Evolutionary conservation across 2,329 filamentous ascomycete species (phyloP), one percentile per base, ranked within the genome.

Genomic region (Aspergillus bombycis): DNA sequence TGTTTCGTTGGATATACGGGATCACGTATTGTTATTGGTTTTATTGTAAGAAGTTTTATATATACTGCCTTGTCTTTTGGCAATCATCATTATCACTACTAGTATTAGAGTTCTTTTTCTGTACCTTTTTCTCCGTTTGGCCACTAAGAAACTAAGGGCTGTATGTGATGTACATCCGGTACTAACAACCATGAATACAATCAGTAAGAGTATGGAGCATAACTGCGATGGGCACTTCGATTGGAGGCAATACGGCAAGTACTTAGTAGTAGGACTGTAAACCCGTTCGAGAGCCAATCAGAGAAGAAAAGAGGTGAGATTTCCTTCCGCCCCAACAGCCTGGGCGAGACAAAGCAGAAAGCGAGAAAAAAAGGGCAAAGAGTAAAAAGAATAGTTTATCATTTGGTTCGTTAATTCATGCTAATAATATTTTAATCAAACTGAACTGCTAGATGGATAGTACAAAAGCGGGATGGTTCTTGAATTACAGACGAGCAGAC

Each of bases 401-500:
- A 38, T 59, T 50, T 52, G 10, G 28, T 54, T 60, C 58, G 36
- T 62, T 36, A 53, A 21, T 32, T 58, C 60, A 53, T 58, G 32
- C 45, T 57, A 54, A 30, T 32, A 54, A 28, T 21, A 21, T 46
- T 50, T 59, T 10, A 59, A 36, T 50, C 46, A 59, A 38, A 30
- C 45, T 50, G 36, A 45, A 46, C 23, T 53, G 36, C 19, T 36
- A 59, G 14, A 41, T 52, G 57, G 21, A 56, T 23, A 34, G 52
- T 55, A 55, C 52, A 55, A 23, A 9, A 26, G n/a, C 21, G 36
- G 12, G 11, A 55, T 55, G 7, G n/a, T 26, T 38, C n/a, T 38
- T 62, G 61, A 56, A 57, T 64, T 76, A 77, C 62, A 76, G 60
- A 64, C 73, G 72, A 43, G 75, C 72, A 12, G 68, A 62, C 10